Conservation (phyloP, 768 basidiomycete species). For the Kondoa subrosea region DNA sequence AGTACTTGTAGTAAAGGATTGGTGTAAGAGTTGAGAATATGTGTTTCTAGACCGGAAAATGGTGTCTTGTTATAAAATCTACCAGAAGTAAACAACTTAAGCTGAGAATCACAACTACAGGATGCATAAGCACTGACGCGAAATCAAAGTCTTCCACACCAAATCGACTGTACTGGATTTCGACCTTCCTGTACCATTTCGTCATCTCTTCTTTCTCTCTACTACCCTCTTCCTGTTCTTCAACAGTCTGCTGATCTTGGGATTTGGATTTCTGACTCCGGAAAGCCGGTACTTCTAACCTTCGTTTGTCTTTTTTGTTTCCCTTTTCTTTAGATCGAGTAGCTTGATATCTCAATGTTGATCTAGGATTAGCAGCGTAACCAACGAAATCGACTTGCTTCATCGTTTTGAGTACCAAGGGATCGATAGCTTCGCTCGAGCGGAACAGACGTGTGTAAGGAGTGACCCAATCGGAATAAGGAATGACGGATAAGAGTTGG, state of each 20-base stretch:
- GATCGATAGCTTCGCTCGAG: constrained; percentile 60
- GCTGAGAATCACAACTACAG: not conserved
- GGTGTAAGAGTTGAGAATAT: constrained; percentile 93
- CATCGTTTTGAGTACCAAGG: constrained; percentile 57
- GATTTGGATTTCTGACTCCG: constrained; percentile 54
- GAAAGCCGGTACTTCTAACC: constrained; percentile 41
- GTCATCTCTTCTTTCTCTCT: constrained; percentile 39
- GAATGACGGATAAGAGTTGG: constrained; percentile 50
- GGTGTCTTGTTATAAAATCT: constrained; percentile 87
- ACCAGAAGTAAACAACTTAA: constrained; percentile 4
- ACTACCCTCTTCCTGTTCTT: constrained; percentile 16
- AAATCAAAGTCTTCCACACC: constrained; percentile 99
- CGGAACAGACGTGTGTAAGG: constrained; percentile 41
- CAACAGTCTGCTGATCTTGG: constrained; percentile 28
- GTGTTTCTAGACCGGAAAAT: constrained; percentile 84
- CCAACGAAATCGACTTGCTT: constrained; percentile 76
- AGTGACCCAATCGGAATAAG: constrained; percentile 30
- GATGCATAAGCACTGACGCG: constrained; percentile 39
- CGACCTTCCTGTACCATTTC: constrained; percentile 69
- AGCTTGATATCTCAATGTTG: constrained; percentile 59
- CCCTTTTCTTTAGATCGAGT: constrained; percentile 32
- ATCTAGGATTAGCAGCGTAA: constrained; percentile 70
- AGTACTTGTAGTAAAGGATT: constrained; percentile 79
- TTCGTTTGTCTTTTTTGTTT: constrained; percentile 38
- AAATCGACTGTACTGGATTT: constrained; percentile 96